phyloP scores from a whole-genome alignment of 345 rosid genomes.

The Euclidium syriacum region DNA sequence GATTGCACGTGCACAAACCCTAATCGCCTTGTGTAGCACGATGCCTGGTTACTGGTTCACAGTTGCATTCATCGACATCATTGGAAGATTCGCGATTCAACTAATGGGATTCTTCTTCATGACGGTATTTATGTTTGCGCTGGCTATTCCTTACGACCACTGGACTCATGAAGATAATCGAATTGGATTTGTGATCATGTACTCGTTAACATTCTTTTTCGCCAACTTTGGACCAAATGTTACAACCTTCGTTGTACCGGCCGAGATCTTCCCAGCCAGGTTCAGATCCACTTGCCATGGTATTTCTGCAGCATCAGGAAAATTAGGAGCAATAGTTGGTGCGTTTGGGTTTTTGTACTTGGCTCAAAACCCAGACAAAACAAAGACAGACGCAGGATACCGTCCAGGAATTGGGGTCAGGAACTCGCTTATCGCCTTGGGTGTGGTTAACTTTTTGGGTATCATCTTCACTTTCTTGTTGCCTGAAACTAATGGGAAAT shows the following conservation, averaged over 20 bases:
- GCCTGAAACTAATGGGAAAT: conserved; percentile 33
- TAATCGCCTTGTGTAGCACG: conserved; percentile 45
- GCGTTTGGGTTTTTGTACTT: conserved; percentile 66
- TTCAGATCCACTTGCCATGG: conserved; percentile 87
- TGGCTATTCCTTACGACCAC: conserved; percentile 44
- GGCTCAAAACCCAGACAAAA: conserved; percentile 51
- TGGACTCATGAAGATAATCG: conserved; percentile 70
- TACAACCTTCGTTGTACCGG: conserved; percentile 83
- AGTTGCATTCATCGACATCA: conserved; percentile 53
- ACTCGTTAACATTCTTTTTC: conserved; percentile 82
- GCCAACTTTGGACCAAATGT: conserved; percentile 90
- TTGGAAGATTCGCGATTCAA: conserved; percentile 62
- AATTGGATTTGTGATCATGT: conserved; percentile 67
- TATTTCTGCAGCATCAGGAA: conserved; percentile 65
- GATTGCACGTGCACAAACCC: conserved; percentile 45
- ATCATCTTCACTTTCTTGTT: conserved; percentile 34
- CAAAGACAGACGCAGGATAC: conserved; percentile 77
- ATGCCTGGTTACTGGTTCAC: conserved; percentile 78
- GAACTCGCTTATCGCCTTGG: conserved; percentile 60
- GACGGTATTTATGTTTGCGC: conserved; percentile 49
- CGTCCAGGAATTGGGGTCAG: conserved; percentile 80
- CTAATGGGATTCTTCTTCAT: conserved; percentile 61
- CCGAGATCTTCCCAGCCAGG: conserved; percentile 83
- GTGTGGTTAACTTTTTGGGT: conserved; percentile 46
- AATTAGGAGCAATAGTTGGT: conserved; percentile 79